Base-by-base conservation (phyloP, 345 rosid genomes). In the Lepidium aucheri region DNA sequence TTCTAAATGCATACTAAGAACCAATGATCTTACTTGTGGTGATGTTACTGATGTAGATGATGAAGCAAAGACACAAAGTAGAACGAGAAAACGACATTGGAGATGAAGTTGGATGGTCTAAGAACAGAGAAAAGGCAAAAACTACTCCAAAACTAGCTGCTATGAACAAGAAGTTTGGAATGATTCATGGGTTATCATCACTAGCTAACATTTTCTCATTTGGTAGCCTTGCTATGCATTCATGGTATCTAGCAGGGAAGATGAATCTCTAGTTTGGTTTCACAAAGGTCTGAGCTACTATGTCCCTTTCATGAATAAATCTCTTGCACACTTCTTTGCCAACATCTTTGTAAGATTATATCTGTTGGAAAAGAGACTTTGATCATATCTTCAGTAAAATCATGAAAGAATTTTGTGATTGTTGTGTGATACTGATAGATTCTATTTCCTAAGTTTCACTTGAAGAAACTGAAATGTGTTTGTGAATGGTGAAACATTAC, bases 101-200 rank as follows among this genome's bases (percentile, higher is more conserved):
- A 28, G 80, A 77, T 5, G 97, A 93, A 73, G 44, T 86, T 32
- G 97, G 99, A n/a, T 70, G 89, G 96, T 65, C 97, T 7, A 93
- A 93, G 95, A 93, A 93, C 79, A 40, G 9, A 52, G 94, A 90
- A 62, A 87, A 53, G 34, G 97, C 99, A 3, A 93, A 93, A 81
- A 67, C 40, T 40, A 86, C 82, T 63, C 99, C 97, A 1, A 84
- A 85, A 83, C 94, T 93, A 42, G 96, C 96, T 47, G 89, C 97
- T 26, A 88, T 88, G 99, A 90, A 93, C 82, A 90, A 93, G 86
- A 93, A 93, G 78, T 93, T 93, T 18, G 99, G 99, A 51, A 90
- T 93, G 99, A 90, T 90, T 67, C 99, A 90, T n/a, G 99, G 96
- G 8, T 64, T 90, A 58, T 93, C 99, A 1, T 93, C 99, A 12